Base-by-base conservation (phyloP, 305 asterid species). In the Striga hermonthica region DNA sequence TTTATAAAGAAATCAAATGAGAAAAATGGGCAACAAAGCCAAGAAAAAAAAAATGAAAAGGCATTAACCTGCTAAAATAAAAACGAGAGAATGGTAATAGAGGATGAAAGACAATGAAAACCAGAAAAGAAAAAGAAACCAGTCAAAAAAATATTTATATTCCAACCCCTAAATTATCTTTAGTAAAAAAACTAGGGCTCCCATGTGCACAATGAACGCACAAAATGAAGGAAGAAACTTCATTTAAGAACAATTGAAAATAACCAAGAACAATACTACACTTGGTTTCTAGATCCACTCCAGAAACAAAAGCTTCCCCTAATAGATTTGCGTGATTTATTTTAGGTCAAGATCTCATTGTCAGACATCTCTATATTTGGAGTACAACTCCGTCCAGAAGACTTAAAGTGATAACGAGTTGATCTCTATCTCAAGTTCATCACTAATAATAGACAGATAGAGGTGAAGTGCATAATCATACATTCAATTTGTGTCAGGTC, bases 301-400 rank as follows among this genome's bases (percentile, higher is more conserved):
- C 31, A 10, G 6, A 22, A 6, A 38, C 54, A 54, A 65, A 39
- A 13, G 10, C n/a, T 39, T 57, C 28, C 22, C 5, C 12, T 35
- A 8, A 31, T 40, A 16, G 12, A 54, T 54, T 55, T 55, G 9
- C 34, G 11, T 53, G 16, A 52, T 15, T 44, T 11, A n/a, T 55
- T 11, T 54, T 41, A 56, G 64, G 47, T 66, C 70, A 66, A 60
- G 49, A 60, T 40, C 52, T 66, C 22, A 56, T 41, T 11, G n/a
- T 40, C 10, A 31, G 37, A 11, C 49, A 53, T 15, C 34, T 53
- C 39, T 53, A 53, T 38, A 37, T 52, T 64, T 38, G 14, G 36
- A 28, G 61, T 35, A 4, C 67, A 38, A 45, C 11, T 22, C 15
- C 39, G 38, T 68, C 14, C 47, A 38, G 55, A 38, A 28, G 52